These are phyloP conservation scores for Fusarium solani-melongenae DNA, from an alignment of 2,329 filamentous ascomycete species.

Conservation along the genomic window DNA sequence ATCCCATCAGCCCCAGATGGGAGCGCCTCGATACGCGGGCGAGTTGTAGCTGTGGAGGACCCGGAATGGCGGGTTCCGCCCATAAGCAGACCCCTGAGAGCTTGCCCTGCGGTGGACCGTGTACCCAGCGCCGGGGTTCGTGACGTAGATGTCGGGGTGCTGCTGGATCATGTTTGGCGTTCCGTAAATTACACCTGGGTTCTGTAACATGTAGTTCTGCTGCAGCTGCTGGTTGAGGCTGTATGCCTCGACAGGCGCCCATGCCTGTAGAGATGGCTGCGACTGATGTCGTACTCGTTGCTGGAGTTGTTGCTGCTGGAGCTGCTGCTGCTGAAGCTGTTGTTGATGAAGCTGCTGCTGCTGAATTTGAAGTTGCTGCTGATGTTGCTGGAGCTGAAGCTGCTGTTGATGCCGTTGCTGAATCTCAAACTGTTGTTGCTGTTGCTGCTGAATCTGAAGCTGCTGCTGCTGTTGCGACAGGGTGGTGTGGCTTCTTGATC, in stretches of 20 bases:
- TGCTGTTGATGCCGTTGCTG: slow-evolving; percentile 26
- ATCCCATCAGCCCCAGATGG: slow-evolving; percentile 62
- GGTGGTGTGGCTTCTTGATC: slow-evolving; percentile 26
- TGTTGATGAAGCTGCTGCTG: slow-evolving; percentile 31
- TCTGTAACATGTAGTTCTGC: slow-evolving; percentile 36
- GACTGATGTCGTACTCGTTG: slow-evolving; percentile 2
- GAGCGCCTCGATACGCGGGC: slow-evolving; percentile 64
- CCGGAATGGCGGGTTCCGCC: slow-evolving; percentile 56
- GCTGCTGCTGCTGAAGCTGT: slow-evolving; percentile 16
- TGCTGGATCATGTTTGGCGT: slow-evolving; percentile 34
- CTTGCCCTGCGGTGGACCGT: slow-evolving; percentile 18
- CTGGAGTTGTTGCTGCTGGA: slow-evolving; percentile 22
- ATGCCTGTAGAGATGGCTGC: slow-evolving; percentile 27
- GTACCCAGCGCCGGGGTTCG: slow-evolving; percentile 14
- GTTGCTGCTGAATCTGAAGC: neutral
- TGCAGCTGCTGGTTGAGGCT: slow-evolving; percentile 33
- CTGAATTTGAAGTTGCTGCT: slow-evolving; percentile 16
- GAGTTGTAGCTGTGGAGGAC: slow-evolving; percentile 70
- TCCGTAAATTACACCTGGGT: slow-evolving; percentile 30
- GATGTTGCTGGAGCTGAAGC: slow-evolving; percentile 1
- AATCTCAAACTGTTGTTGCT: neutral
- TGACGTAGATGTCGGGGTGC: slow-evolving; percentile 32
- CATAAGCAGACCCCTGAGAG: slow-evolving; percentile 28
- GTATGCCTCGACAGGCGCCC: slow-evolving; percentile 32
- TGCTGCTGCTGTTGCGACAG: slow-evolving; percentile 29